Evolutionary conservation across 805 yeast genomes (phyloP), one percentile per base, ranked within the genome.

Genomic region (Isabelozyma rhagii): DNA sequence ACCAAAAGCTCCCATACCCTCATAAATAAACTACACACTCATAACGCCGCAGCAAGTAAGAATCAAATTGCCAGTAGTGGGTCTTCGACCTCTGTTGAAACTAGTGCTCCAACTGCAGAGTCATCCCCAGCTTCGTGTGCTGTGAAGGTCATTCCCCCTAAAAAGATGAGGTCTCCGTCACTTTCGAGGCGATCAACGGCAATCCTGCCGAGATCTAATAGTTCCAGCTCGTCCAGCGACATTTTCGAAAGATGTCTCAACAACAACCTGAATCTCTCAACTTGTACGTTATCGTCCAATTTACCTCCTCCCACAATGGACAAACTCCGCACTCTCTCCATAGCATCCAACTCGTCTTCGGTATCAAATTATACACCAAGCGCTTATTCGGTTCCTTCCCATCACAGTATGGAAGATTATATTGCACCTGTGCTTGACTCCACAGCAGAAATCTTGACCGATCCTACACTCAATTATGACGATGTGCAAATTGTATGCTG

Each of bases 371-470:
- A 17, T 9, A 41, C 21, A 4, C 44, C 21, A 6, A 13, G 18
- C n/a, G 46, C 46, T 13, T 45, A 44, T 38, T 17, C 51, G 11
- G 34, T 48, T 13, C 68, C 69, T 8, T 44, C 54, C 7, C 69
- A 62, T 47, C 63, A 56, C 51, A 62, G 56, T 44, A 55, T 58
- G 9, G 72, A 68, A 43, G 66, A 68, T 48, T 68, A 48, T 46
- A 56, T 61, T 11, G 62, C 63, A 14, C 73, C 73, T 8, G 63
- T 64, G 9, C 52, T 68, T 43, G 71, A 67, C 51, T 53, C 62
- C 40, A 62, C 72, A 17, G 55, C 71, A 0, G 71, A 68, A 48
- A 60, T 67, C 28, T 47, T 67, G 14, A 52, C 56, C 41, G 58
- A 68, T 46, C 71, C 72, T 10, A 47, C 55, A 6, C 52, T 64